Percentiles rank a stretch among this genome's conserved stretches.
phyloP scores from a whole-genome alignment of 2,329 filamentous ascomycete species.

The Fusarium incarnatum region DNA sequence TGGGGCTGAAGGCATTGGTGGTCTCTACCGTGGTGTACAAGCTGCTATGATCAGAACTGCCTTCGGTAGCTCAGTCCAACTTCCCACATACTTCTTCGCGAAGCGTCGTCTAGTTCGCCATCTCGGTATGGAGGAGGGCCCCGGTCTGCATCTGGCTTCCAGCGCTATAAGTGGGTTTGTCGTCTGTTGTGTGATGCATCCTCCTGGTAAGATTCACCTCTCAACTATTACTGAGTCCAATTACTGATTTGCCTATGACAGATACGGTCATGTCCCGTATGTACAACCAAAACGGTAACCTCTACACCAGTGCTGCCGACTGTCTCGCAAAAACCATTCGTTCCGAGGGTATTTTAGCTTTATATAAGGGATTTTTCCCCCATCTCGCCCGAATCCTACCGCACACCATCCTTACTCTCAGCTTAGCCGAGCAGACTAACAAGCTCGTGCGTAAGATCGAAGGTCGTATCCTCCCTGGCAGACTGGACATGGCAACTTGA shows the following conservation, averaged over 20 bases:
- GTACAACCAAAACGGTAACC: slow-evolving; percentile 98
- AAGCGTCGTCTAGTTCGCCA: slow-evolving; percentile 87
- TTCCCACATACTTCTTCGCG: slow-evolving; percentile 98
- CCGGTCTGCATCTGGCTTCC: slow-evolving; percentile 86
- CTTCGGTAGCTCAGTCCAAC: slow-evolving; percentile 93
- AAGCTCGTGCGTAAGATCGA: slow-evolving; percentile 89
- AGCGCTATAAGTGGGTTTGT: slow-evolving; percentile 93
- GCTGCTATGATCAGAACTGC: slow-evolving; percentile 97
- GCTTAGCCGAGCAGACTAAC: slow-evolving; percentile 95
- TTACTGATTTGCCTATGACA: slow-evolving; percentile 42
- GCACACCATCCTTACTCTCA: slow-evolving; percentile 94
- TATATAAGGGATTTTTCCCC: slow-evolving; percentile 98
- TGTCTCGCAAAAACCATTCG: slow-evolving; percentile 90
- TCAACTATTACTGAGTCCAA: background rate
- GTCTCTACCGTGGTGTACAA: slow-evolving; percentile 89
- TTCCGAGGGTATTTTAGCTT: slow-evolving; percentile 89
- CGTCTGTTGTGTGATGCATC: slow-evolving; percentile 98
- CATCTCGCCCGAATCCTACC: slow-evolving; percentile 94
- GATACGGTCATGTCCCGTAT: slow-evolving; percentile 99
- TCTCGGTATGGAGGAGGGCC: slow-evolving; percentile 89
- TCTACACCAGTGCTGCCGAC: slow-evolving; percentile 95
- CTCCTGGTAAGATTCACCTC: slow-evolving; percentile 73
- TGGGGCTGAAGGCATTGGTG: slow-evolving; percentile 77
- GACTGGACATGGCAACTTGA: slow-evolving; percentile 47
- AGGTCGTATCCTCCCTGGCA: slow-evolving; percentile 60